Evolutionary conservation across 2,329 filamentous ascomycete genomes (phyloP), one percentile per base, ranked within the genome.

Genomic region (Colletotrichum limetticola): DNA sequence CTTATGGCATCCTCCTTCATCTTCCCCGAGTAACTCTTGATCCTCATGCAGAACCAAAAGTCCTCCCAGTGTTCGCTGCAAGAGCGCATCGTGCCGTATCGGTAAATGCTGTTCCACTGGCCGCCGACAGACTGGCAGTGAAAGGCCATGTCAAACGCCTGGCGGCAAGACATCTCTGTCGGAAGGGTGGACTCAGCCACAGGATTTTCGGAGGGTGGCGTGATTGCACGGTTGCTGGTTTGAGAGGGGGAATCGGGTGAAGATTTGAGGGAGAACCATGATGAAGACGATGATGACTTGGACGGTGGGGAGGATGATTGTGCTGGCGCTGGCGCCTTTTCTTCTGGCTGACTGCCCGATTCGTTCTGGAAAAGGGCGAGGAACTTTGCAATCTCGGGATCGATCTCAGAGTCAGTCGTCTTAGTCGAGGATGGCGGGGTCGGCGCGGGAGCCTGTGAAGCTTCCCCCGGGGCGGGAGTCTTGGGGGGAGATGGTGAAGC

Each of bases 1-100:
- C 87, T 86, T 68, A 97, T 88, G 77, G 88, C 86, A 65, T 86
- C 88, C 72, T 89, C 91, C 78, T 91, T 90, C 76, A 91, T 85
- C 56, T 87, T 83, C 28, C 90, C 88, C 0, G 87, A 82, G 78
- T 91, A 91, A 2, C 88, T 88, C 78, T 93, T 91, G 49, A 91
- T 92, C 75, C 94, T 92, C 95, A 98, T 98, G 87, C 97, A 99
- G 85, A 98, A 96, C 94, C 95, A 97, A 83, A 98, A 98, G 82
- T 98, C 94, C 74, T 92, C 90, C 95, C 96, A 98, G 75, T 95
- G 92, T 76, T 97, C 93, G 74, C 87, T 90, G 87, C 97, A 99
- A 4, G 90, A 88, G 57, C 92, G 90, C 78, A 97, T 85, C 55
- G 87, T 85, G 74, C 97, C 97, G 80, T 95, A 92, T 52, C 97